Base-by-base conservation (phyloP, 495 filamentous ascomycete species). In the Podospora pseudocomata region DNA sequence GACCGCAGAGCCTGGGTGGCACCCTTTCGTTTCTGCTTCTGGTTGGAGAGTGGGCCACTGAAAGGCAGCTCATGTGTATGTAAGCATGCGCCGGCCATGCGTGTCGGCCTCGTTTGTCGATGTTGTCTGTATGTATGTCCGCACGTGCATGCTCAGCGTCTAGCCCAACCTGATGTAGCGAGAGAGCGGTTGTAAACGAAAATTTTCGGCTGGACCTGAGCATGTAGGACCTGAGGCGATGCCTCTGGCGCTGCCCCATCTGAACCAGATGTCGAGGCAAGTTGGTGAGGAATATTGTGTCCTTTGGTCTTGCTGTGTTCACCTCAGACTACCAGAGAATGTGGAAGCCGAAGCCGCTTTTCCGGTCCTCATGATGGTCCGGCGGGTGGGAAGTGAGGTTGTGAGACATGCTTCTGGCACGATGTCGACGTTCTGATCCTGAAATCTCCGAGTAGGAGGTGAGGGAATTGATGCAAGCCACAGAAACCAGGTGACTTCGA, bases 1-100 rank as follows among this genome's bases (percentile, higher is more conserved):
- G 72, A 74, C 72, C 72, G 72, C 67, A 67, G 65, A 70, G 62
- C 76, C 72, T 74, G 70, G 64, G 71, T 74, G 70, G 53, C 68
- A 71, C 68, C 60, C 70, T 68, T 62, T 63, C 63, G 53, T 57
- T 63, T 67, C 32, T n/a, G 56, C 4, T 6, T 32, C 7, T 9
- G n/a, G 26, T 61, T 61, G 26, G 23, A 61, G 23, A 61, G 59
- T 7, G 30, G 59, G 23, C 6, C 2, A 23, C 16, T 32, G 16
- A 30, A 60, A 28, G 59, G 59, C 59, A 18, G 26, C 59, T 32
- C 3, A 1, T 61, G 16, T 9, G 26, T 61, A 18, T 28, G 59
- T 30, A 61, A 61, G 55, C n/a, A 58, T 58, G 55, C 55, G 18
- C 55, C 39, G 39, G 39, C 39, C 39, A 13, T 49, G 39, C 39